phyloP scores from a whole-genome alignment of 768 basidiomycete species.

The Podaxis rugospora region DNA sequence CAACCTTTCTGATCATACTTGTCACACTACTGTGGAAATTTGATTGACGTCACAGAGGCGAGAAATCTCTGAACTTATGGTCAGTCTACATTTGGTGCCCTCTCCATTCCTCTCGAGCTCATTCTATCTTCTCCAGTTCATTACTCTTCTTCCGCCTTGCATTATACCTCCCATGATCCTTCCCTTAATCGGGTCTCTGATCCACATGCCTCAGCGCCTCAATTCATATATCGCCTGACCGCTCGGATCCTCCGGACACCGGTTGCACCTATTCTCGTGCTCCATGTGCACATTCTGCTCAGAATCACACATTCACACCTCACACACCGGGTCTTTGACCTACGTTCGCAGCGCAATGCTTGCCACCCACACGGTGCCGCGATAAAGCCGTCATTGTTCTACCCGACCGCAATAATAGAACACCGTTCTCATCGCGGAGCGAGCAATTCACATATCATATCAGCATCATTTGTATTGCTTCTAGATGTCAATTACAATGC shows the following conservation, averaged over 20 bases:
- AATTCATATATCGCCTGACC: background rate
- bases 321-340: background rate
- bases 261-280: background rate
- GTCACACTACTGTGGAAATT: constrained; percentile 5
- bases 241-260: background rate
- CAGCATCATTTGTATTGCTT: constrained; percentile 12
- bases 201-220: background rate
- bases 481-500: constrained; percentile 7
- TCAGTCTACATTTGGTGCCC: background rate
- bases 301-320: background rate
- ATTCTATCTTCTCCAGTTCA: background rate
- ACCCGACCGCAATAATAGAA: constrained; percentile 10
- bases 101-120: background rate
- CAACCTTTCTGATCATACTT: constrained; percentile 7
- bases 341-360: background rate
- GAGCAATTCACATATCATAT: constrained; percentile 11
- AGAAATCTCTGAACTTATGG: constrained; percentile 2
- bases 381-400: constrained; percentile 2
- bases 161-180: background rate
- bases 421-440: constrained; percentile 12
- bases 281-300: background rate
- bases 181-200: background rate
- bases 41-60: constrained; percentile 10
- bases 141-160: background rate
- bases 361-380: background rate